Evolutionary conservation across 306 rosid genomes (phyloP).

Genomic region (Alnus glutinosa): DNA sequence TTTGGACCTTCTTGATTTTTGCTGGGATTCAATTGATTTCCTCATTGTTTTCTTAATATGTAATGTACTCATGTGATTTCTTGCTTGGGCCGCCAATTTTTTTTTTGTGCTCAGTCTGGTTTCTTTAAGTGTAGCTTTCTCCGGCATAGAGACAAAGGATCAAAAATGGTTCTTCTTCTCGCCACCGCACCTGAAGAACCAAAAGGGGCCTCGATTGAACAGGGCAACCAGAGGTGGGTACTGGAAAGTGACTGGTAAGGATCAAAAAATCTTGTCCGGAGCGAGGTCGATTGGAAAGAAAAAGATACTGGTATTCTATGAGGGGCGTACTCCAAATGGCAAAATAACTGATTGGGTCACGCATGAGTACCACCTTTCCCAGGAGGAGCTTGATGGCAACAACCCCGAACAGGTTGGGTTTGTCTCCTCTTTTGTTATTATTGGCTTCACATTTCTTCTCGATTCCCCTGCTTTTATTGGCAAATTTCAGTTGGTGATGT

Average conservation of each 20-base stretch:
- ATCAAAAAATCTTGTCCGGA: slow-evolving; percentile 74
- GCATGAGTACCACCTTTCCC: slow-evolving; percentile 85
- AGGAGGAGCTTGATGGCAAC: slow-evolving; percentile 82
- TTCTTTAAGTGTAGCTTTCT: slow-evolving; percentile 49
- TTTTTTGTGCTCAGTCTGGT: neutral
- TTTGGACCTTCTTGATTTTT: neutral
- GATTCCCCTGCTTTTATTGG: no score
- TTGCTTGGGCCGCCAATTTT: neutral
- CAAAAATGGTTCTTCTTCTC: slow-evolving; percentile 97
- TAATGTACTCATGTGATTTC: no score
- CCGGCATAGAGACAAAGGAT: slow-evolving; percentile 67
- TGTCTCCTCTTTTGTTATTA: no score
- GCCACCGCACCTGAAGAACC: slow-evolving; percentile 52
- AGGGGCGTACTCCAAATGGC: slow-evolving; percentile 91
- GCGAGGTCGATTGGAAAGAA: slow-evolving; percentile 72
- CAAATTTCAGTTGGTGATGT: no score
- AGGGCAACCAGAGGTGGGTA: slow-evolving; percentile 77
- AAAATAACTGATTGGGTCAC: slow-evolving; percentile 82
- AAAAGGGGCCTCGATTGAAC: slow-evolving; percentile 79
- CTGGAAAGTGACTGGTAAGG: slow-evolving; percentile 96
- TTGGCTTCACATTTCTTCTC: no score
- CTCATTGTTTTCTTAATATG: neutral
- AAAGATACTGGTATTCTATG: slow-evolving; percentile 86
- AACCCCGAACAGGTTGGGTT: slow-evolving; percentile 79
- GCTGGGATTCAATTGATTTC: neutral